Percentiles rank a stretch among this genome's conserved stretches.
Evolutionary conservation across 1,284 basidiomycete genomes (phyloP).

Genomic region (Ustilago vetiveriae): DNA sequence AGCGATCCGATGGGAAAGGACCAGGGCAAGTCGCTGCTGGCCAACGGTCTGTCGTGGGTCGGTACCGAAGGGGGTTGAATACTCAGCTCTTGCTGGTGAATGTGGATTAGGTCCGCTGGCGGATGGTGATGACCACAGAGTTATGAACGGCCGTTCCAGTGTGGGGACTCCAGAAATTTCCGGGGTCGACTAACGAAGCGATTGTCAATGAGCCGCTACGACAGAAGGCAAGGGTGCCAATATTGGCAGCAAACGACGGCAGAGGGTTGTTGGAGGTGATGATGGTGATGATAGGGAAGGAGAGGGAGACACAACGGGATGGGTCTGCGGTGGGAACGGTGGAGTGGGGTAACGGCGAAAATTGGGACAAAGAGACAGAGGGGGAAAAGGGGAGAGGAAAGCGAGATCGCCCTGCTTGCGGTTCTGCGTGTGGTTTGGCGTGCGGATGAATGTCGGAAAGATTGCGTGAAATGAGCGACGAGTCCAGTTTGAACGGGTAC

Average conservation of each 20-base stretch:
- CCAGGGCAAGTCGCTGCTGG: too few species aligned
- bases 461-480: background rate
- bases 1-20: too few species aligned
- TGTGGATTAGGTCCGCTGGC: too few species aligned
- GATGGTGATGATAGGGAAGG: background rate
- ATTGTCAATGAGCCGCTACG: too few species aligned
- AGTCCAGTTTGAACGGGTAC: too few species aligned
- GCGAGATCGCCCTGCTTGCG: background rate
- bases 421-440: background rate
- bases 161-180: conserved; percentile 18
- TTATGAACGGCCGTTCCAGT: background rate
- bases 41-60: too few species aligned
- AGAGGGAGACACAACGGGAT: background rate
- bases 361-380: background rate
- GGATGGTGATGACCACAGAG: too few species aligned
- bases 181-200: too few species aligned
- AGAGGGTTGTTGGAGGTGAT: background rate
- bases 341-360: background rate
- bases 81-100: too few species aligned
- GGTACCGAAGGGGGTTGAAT: too few species aligned
- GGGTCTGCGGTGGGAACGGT: background rate
- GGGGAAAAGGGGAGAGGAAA: background rate
- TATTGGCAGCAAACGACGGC: background rate
- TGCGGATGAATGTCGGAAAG: background rate
- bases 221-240: background rate